Conservation (phyloP, 441 rosid genomes). For the Dalechampia spathulata region DNA sequence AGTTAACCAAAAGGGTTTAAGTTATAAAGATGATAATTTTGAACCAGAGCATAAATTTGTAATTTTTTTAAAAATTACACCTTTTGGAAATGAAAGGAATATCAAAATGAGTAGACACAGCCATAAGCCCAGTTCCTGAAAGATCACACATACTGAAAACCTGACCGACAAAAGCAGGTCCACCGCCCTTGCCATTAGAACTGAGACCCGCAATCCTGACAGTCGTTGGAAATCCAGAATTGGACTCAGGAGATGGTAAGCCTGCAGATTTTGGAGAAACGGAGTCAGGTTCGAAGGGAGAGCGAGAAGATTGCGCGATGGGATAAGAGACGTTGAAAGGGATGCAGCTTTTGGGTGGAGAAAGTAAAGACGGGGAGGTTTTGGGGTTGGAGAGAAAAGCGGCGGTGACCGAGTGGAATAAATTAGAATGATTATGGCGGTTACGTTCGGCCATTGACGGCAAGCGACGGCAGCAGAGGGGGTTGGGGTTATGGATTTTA, state of each 20-base stretch:
- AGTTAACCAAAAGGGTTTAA: too few relatives aligned
- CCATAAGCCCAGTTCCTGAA: constrained; percentile 91
- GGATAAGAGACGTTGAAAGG: constrained; percentile 36
- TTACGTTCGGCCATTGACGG: too few relatives aligned
- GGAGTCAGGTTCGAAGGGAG: constrained; percentile 31
- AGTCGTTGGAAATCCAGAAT: constrained; percentile 67
- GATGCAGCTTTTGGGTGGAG: constrained; percentile 46
- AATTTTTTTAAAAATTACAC: constrained; percentile 20
- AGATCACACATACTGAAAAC: constrained; percentile 98
- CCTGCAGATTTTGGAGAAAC: constrained; percentile 42
- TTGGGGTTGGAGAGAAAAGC: constrained; percentile 32
- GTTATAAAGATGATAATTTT: too few relatives aligned
- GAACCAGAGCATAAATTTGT: too few relatives aligned
- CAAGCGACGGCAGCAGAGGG: too few relatives aligned
- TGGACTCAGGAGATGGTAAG: constrained; percentile 41
- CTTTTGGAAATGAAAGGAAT: constrained; percentile 79
- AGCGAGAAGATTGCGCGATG: constrained; percentile 20
- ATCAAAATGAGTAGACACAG: constrained; percentile 83
- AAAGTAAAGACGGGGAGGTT: constrained; percentile 25
- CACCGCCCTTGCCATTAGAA: constrained; percentile 56
- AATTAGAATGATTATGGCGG: constrained; percentile 24
- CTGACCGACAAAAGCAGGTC: constrained; percentile 94
- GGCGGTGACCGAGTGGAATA: constrained; percentile 36
- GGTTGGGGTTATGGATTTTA: too few relatives aligned
- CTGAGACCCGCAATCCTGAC: constrained; percentile 64